Evolutionary conservation across 345 rosid species (phyloP), one percentile per base, ranked within the genome.

Genomic region (Brassica nigra): DNA sequence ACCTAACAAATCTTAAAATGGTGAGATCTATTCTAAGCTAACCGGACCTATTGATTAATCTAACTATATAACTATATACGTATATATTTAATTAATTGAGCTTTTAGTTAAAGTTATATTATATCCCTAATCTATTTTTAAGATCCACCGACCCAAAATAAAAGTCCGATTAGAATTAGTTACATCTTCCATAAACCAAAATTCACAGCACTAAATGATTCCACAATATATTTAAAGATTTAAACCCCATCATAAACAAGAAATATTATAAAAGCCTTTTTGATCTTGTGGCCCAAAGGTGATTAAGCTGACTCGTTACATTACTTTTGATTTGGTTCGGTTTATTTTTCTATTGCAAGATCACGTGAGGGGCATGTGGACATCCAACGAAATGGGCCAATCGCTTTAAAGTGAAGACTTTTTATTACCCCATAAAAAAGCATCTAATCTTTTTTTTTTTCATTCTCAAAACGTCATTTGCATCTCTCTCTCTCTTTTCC

Each of bases 361-460:
- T 58, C 84, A 81, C 80, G 80, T 81, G 84, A 66, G 36, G 65
- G 77, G 34, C 80, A 76, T 65, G 73, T 76, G 77, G 80, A 65
- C 59, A 70, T 58, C 73, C 63, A 75, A 47, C 66, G 47, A 74
- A 39, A 30, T 29, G 34, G 67, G 52, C 83, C 79, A 75, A 80
- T 73, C 8, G 27, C 49, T 1, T 63, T 69, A 75, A 47, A 75
- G 79, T 64, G 67, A 64, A 58, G 73, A 80, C 80, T 70, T 81
- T 81, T 66, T 71, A 33, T 52, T 68, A 80, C 67, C 71, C 69
- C 64, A 55, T 59, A 64, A 70, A 70, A 70, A 55, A 30, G 72
- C 62, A 66, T 70, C 72, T 65, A 20, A 63, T 64, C 57, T 63
- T 63, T 73, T 62, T 49, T 49, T 49, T 12, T 4, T 37, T 16